Conservation (phyloP, 1,284 basidiomycete species). For the Fomes fomentarius region DNA sequence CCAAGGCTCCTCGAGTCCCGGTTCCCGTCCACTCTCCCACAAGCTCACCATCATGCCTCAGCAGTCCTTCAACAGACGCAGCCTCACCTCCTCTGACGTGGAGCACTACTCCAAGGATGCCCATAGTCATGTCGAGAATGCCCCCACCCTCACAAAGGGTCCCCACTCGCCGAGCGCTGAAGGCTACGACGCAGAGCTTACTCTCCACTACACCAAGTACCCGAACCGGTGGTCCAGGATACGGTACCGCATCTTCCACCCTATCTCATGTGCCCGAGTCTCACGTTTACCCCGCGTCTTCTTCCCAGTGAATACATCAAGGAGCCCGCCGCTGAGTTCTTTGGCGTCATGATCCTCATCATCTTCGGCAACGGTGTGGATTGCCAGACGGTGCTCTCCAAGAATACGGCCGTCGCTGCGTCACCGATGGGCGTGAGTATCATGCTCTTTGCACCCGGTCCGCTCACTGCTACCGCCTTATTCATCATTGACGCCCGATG, state of each 20-base stretch:
- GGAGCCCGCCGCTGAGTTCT: conserved; percentile 71
- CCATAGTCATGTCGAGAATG: conserved; percentile 21
- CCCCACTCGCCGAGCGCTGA: not conserved
- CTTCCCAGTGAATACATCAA: conserved; percentile 45
- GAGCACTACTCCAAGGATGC: conserved; percentile 15
- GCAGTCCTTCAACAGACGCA: conserved; percentile 9
- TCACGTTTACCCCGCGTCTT: not conserved
- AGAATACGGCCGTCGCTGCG: conserved; percentile 51
- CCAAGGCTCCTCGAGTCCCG: conserved; percentile 1
- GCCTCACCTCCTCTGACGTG: conserved; percentile 16
- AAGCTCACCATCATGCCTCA: conserved; percentile 16
- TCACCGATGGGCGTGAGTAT: conserved; percentile 64
- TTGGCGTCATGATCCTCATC: conserved; percentile 68
- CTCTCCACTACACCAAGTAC: conserved; percentile 37
- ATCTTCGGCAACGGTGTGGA: conserved; percentile 68
- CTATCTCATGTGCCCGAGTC: conserved; percentile 1
- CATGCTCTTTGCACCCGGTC: not conserved
- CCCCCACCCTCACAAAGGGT: conserved; percentile 2
- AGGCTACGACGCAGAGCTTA: conserved; percentile 7
- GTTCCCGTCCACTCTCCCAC: conserved; percentile 1
- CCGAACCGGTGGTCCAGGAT: conserved; percentile 61
- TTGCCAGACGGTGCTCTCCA: conserved; percentile 64
- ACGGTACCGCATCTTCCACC: conserved; percentile 42
- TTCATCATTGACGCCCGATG: conserved; percentile 8
- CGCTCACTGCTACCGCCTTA: not conserved